Evolutionary conservation across 1,284 basidiomycete species (phyloP).

Genomic region (Exsudoporus floridanus): DNA sequence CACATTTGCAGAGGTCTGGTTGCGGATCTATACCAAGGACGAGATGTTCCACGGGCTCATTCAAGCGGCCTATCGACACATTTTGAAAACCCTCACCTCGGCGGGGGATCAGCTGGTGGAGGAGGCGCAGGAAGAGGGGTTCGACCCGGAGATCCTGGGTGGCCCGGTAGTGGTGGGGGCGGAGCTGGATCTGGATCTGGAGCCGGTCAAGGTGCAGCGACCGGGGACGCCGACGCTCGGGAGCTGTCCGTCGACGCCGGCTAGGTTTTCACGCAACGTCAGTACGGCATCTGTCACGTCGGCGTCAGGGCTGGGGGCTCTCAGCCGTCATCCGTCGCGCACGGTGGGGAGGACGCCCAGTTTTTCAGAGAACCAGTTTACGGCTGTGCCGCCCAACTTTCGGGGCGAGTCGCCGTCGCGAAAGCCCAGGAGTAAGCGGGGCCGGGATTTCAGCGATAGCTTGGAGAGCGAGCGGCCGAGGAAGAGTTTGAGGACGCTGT

Average conservation of each 20-base stretch:
- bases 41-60: conserved; percentile 51
- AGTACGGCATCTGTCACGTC: conserved; percentile 17
- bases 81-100: conserved; percentile 40
- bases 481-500: conserved; percentile 20
- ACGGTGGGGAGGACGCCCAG: conserved; percentile 22
- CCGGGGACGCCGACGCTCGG: neutral
- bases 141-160: conserved; percentile 6
- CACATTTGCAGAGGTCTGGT: conserved; percentile 60
- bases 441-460: conserved; percentile 16
- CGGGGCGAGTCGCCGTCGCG: conserved; percentile 32
- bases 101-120: conserved; percentile 4
- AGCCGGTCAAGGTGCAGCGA: neutral
- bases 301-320: neutral
- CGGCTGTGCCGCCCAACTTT: conserved; percentile 42
- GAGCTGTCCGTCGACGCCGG: conserved; percentile 37
- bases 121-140: conserved; percentile 14
- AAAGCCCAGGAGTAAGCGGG: conserved; percentile 30
- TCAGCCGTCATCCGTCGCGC: conserved; percentile 21
- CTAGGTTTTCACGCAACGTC: conserved; percentile 15
- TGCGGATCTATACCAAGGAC: conserved; percentile 70
- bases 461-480: conserved; percentile 19
- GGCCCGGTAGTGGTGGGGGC: neutral
- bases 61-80: conserved; percentile 63
- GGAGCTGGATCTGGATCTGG: conserved; percentile 13
- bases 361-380: conserved; percentile 48